Percentiles rank a stretch among this genome's conserved stretches.
Conservation (phyloP, 164 flowering plant species). For the Chloranthus sessilifolius region DNA sequence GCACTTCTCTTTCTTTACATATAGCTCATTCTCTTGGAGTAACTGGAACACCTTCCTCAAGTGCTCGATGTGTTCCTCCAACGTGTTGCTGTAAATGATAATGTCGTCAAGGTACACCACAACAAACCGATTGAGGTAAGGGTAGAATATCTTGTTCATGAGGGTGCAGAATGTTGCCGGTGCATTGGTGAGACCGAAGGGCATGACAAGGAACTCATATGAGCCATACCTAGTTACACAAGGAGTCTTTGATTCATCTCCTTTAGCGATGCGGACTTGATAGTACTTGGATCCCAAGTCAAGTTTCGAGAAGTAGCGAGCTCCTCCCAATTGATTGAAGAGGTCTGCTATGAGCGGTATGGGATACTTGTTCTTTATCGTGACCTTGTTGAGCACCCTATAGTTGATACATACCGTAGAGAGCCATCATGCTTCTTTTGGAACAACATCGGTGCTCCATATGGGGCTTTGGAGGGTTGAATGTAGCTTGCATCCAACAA, state of each 20-base stretch:
- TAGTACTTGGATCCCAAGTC: slow-evolving; percentile 8
- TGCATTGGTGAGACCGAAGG: slow-evolving; percentile 5
- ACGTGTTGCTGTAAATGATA: background rate
- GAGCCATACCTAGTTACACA: too few relatives aligned
- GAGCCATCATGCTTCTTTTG: too few relatives aligned
- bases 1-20: slow-evolving; percentile 6
- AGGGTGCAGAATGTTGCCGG: background rate
- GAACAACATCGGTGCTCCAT: too few relatives aligned
- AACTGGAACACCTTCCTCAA: background rate
- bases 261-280: slow-evolving; percentile 5
- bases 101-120: slow-evolving; percentile 3
- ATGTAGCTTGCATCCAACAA: too few relatives aligned
- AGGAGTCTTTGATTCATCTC: background rate
- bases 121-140: background rate
- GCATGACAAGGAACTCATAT: slow-evolving; percentile 13
- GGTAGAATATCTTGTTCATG: too few relatives aligned
- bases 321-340: background rate
- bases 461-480: too few relatives aligned
- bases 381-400: background rate
- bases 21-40: background rate
- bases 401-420: background rate
- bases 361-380: background rate
- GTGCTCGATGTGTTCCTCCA: background rate
- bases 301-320: background rate
- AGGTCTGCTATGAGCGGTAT: background rate